Conservation (phyloP, 1,139 yeast species). For the Debaryomyces psychrophilus region DNA sequence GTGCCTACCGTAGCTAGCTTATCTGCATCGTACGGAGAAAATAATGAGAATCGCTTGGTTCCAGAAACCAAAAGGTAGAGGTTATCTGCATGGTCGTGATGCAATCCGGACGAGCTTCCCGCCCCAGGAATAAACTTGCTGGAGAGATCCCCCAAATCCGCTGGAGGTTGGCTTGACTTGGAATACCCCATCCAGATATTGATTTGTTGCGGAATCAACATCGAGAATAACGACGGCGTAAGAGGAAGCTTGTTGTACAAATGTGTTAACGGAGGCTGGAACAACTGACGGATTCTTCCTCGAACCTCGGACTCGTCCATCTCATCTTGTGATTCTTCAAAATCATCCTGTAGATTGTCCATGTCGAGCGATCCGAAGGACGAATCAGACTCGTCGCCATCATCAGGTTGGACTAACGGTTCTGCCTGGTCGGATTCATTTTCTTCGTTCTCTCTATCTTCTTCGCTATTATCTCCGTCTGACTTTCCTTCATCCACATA, state of each 20-base stretch:
- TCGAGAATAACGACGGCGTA: constrained; percentile 41
- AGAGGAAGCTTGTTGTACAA: constrained; percentile 45
- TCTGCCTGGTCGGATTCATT: constrained; percentile 13
- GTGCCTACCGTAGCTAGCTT: constrained; percentile 64
- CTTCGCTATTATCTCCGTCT: constrained; percentile 17
- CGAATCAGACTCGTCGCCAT: constrained; percentile 9
- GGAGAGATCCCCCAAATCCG: constrained; percentile 19
- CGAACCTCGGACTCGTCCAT: constrained; percentile 15
- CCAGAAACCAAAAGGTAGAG: constrained; percentile 64
- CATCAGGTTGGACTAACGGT: constrained; percentile 11
- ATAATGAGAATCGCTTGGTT: constrained; percentile 65
- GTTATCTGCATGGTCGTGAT: constrained; percentile 81
- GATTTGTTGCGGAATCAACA: constrained; percentile 66
- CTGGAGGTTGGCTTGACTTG: constrained; percentile 10
- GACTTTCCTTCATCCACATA: constrained; percentile 19
- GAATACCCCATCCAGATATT: constrained; percentile 69
- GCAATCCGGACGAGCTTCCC: constrained; percentile 74
- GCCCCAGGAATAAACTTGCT: constrained; percentile 56
- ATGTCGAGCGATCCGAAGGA: constrained; percentile 45
- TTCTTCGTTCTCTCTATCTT: constrained; percentile 17
- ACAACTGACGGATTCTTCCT: constrained; percentile 43
- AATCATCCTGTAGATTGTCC: constrained; percentile 54
- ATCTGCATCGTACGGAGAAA: constrained; percentile 61
- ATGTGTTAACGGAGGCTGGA: constrained; percentile 65
- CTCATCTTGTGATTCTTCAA: constrained; percentile 37